These are phyloP conservation scores for Colletotrichum sp. DNA, from an alignment of 2,329 filamentous ascomycete species.

Conservation along the genomic window DNA sequence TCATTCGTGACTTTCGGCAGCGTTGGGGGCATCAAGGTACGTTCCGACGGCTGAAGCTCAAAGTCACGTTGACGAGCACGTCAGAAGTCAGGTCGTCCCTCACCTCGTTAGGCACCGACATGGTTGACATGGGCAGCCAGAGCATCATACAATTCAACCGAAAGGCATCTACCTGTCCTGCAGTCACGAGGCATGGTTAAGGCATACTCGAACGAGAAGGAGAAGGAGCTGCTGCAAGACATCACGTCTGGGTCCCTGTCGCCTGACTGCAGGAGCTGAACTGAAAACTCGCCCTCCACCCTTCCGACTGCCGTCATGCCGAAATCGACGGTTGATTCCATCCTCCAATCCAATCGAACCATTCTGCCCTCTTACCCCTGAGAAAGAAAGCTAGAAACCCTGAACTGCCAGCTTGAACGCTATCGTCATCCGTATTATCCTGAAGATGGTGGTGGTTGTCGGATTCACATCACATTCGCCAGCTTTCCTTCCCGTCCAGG, in stretches of 20 bases:
- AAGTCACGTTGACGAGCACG: neutral
- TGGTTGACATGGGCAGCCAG: neutral
- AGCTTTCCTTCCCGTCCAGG: neutral
- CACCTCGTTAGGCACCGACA: neutral
- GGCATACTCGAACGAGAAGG: neutral
- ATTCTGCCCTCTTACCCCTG: neutral
- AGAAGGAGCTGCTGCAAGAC: neutral
- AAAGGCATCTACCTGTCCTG: neutral
- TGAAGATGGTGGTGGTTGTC: neutral
- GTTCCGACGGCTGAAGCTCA: neutral
- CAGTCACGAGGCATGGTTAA: neutral
- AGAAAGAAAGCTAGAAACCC: neutral
- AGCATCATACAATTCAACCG: neutral
- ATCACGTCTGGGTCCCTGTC: neutral
- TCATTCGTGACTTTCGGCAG: neutral
- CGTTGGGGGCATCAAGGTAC: neutral
- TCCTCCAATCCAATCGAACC: neutral
- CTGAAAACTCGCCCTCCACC: neutral
- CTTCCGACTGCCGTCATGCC: neutral
- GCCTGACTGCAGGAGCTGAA: neutral
- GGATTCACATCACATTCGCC: neutral
- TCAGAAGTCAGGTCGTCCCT: neutral
- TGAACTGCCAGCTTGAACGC: neutral
- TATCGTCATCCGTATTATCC: neutral
- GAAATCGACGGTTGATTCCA: neutral